Evolutionary conservation across 2,329 filamentous ascomycete genomes (phyloP).

Genomic region (Microdochium trichocladiopsis): DNA sequence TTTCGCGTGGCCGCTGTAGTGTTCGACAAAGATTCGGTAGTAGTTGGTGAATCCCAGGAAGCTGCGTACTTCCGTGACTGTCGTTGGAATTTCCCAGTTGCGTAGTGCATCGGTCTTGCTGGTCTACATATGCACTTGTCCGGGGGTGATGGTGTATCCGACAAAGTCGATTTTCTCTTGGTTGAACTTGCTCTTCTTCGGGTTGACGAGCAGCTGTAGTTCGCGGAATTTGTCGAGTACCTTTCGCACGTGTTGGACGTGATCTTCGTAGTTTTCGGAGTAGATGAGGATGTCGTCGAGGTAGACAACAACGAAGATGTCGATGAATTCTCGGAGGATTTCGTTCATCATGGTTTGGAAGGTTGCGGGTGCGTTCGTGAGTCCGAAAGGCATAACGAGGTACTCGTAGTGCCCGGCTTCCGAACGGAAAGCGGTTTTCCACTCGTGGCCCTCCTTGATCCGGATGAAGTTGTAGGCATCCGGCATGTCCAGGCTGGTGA

Average conservation of each 20-base stretch:
- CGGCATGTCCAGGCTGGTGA: constrained; percentile 6
- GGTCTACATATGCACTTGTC: constrained; percentile 16
- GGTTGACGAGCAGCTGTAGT: constrained; percentile 6
- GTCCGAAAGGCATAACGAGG: constrained; percentile 18
- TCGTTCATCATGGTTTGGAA: constrained; percentile 7
- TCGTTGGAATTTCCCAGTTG: constrained; percentile 12
- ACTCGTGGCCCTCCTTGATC: constrained; percentile 17
- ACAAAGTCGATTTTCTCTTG: constrained; percentile 18
- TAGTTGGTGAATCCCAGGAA: constrained; percentile 26
- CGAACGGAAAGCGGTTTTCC: constrained; percentile 19
- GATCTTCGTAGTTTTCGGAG: constrained; percentile 12
- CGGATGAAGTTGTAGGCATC: constrained; percentile 9
- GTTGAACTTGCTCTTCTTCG: constrained; percentile 22
- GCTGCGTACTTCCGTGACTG: constrained; percentile 10
- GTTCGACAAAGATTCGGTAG: constrained; percentile 19
- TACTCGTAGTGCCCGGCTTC: constrained; percentile 18
- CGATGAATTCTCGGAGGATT: constrained; percentile 2
- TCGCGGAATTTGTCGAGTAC: constrained; percentile 6
- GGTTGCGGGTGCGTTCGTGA: constrained; percentile 9
- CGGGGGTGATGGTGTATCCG: constrained; percentile 15
- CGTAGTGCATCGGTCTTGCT: constrained; percentile 14
- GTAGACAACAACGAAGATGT: constrained; percentile 6
- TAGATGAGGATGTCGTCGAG: constrained; percentile 17
- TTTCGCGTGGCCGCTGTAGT: constrained; percentile 10
- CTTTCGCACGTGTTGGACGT: constrained; percentile 13